phyloP scores from a whole-genome alignment of 1,139 yeast genomes.

The Kodamaea sp. region DNA sequence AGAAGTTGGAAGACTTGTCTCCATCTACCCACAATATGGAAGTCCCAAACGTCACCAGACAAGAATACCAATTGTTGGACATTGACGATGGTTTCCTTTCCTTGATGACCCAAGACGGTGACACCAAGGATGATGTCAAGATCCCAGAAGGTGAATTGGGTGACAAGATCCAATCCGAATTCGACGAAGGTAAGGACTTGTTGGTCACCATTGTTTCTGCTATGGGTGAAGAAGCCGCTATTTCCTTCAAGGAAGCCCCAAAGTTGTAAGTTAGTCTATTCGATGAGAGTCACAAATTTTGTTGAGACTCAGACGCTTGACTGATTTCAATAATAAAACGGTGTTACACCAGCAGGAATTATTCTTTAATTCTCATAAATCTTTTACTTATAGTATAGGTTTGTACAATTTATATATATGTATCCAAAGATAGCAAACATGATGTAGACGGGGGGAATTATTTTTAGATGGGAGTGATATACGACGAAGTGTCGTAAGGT shows the following conservation, averaged over 20 bases:
- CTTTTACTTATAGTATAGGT: slow-evolving; percentile 7
- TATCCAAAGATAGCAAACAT: background rate
- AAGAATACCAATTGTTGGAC: slow-evolving; percentile 95
- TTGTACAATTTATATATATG: slow-evolving; percentile 8
- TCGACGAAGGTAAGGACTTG: slow-evolving; percentile 97
- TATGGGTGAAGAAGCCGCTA: slow-evolving; percentile 99
- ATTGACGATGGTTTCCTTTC: slow-evolving; percentile 98
- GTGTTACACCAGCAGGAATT: slow-evolving; percentile 1
- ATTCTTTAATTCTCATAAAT: slow-evolving; percentile 10
- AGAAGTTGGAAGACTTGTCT: slow-evolving; percentile 99
- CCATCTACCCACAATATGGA: slow-evolving; percentile 99
- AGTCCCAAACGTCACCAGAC: slow-evolving; percentile 96
- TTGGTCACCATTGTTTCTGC: slow-evolving; percentile 94
- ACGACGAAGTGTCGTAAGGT: too few relatives aligned
- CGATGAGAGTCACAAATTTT: background rate
- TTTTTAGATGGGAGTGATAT: too few relatives aligned
- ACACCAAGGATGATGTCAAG: slow-evolving; percentile 98
- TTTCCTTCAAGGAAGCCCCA: slow-evolving; percentile 98
- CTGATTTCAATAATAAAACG: slow-evolving; percentile 1
- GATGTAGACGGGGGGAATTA: too few relatives aligned
- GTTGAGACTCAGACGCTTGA: background rate
- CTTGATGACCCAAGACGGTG: slow-evolving; percentile 96
- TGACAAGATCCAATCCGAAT: slow-evolving; percentile 84
- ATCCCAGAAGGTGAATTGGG: slow-evolving; percentile 98
- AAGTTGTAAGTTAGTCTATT: slow-evolving; percentile 31